These are phyloP conservation scores for Eurotiales sp. DNA, from an alignment of 2,329 filamentous ascomycete genomes.

Conservation along the genomic window DNA sequence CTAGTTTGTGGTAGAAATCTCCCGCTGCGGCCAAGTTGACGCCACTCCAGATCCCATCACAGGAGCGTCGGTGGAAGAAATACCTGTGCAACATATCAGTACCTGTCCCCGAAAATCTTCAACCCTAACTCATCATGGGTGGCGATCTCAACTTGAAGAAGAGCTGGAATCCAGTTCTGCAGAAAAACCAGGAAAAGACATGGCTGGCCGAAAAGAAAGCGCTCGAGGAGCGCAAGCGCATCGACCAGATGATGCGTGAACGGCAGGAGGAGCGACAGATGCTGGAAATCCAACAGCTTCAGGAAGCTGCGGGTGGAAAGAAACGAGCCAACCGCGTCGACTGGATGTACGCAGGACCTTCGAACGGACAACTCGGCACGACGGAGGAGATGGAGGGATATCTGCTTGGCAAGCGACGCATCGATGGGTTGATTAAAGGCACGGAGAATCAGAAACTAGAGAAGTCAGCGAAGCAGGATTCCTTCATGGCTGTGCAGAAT, in stretches of 20 bases:
- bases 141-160: constrained; percentile 73
- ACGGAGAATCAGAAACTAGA: constrained; percentile 76
- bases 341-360: constrained; percentile 96
- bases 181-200: constrained; percentile 85
- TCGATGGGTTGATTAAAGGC: constrained; percentile 81
- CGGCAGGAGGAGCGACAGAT: constrained; percentile 89
- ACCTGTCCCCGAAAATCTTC: too few relatives aligned
- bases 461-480: constrained; percentile 66
- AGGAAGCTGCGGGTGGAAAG: constrained; percentile 81
- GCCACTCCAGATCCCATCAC: background rate
- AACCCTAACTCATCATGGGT: constrained; percentile 64
- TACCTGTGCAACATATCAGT: too few relatives aligned
- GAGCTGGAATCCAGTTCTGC: constrained; percentile 85
- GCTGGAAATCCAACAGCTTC: constrained; percentile 84
- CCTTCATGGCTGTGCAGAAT: constrained; percentile 57
- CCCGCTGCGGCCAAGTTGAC: too few relatives aligned
- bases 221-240: constrained; percentile 89
- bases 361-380: constrained; percentile 64
- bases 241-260: constrained; percentile 86
- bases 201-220: constrained; percentile 91
- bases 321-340: constrained; percentile 82
- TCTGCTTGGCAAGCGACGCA: constrained; percentile 83
- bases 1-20: too few relatives aligned
- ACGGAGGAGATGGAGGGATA: constrained; percentile 91
- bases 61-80: background rate